Conservation (phyloP, 2,329 filamentous ascomycete genomes). For the Pestalotiopsis sp. region DNA sequence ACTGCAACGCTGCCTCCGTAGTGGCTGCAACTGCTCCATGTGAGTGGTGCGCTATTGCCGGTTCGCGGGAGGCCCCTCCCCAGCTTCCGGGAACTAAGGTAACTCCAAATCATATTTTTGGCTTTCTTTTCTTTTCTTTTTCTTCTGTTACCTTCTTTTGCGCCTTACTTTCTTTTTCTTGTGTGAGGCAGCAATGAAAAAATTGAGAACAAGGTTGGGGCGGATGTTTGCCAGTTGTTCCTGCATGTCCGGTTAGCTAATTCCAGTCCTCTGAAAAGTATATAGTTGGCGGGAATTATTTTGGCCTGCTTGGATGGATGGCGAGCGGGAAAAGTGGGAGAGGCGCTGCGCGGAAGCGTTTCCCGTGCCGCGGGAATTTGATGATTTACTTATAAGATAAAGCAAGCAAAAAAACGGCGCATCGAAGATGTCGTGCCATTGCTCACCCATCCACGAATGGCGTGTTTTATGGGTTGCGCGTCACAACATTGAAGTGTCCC, state of each 20-base stretch:
- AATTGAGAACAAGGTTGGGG: background rate
- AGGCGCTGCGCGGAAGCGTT: background rate
- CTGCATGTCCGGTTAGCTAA: background rate
- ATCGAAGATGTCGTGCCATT: background rate
- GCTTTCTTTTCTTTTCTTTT: background rate
- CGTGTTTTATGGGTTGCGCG: background rate
- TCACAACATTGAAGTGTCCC: background rate
- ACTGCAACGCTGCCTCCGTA: background rate
- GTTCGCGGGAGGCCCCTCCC: background rate
- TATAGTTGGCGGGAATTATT: background rate
- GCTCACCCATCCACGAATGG: background rate
- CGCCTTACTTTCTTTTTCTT: background rate
- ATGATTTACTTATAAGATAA: background rate
- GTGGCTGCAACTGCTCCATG: background rate
- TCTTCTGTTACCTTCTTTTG: background rate
- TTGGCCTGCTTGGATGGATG: background rate
- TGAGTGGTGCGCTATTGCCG: background rate
- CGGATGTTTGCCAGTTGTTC: constrained; percentile 1
- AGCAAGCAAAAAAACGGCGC: background rate
- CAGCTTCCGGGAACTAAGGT: constrained; percentile 6
- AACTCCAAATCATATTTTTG: background rate
- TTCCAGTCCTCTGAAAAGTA: background rate
- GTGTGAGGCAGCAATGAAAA: background rate
- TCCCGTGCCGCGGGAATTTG: background rate
- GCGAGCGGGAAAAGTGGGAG: background rate